These are phyloP conservation scores for Xylaria curta DNA, from an alignment of 495 filamentous ascomycete species.

Conservation along the genomic window DNA sequence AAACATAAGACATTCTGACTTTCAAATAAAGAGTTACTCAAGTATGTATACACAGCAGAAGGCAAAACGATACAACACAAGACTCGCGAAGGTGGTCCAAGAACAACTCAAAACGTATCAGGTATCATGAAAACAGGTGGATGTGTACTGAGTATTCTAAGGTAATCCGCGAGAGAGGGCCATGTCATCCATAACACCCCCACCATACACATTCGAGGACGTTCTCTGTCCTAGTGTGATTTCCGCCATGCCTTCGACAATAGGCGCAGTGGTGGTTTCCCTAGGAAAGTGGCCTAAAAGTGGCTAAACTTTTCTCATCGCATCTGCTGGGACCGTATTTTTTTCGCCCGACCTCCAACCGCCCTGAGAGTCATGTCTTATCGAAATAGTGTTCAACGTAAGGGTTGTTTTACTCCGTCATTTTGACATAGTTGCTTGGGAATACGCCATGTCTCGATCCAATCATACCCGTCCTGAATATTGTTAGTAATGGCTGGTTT, in stretches of 20 bases:
- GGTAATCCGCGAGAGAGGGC: not conserved
- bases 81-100: not conserved
- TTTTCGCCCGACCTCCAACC: not conserved
- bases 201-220: conserved; percentile 2
- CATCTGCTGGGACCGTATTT: too few species aligned
- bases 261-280: not conserved
- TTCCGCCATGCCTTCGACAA: not conserved
- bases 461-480: conserved; percentile 61
- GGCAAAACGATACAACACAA: not conserved
- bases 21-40: not conserved
- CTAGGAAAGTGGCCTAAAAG: not conserved
- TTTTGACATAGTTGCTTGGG: conserved; percentile 63
- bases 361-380: not conserved
- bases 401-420: conserved; percentile 52
- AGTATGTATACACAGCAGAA: not conserved
- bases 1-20: not conserved
- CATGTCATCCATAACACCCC: not conserved
- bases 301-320: not conserved
- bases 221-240: not conserved
- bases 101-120: conserved; percentile 3
- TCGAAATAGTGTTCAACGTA: not conserved
- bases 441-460: conserved; percentile 61
- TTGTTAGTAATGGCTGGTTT: conserved; percentile 29
- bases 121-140: conserved; percentile 19
- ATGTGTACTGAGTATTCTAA: not conserved